Percentiles rank a stretch among this genome's conserved stretches.
Conservation (phyloP, 768 basidiomycete species). For the Termitomyces titanicus region DNA sequence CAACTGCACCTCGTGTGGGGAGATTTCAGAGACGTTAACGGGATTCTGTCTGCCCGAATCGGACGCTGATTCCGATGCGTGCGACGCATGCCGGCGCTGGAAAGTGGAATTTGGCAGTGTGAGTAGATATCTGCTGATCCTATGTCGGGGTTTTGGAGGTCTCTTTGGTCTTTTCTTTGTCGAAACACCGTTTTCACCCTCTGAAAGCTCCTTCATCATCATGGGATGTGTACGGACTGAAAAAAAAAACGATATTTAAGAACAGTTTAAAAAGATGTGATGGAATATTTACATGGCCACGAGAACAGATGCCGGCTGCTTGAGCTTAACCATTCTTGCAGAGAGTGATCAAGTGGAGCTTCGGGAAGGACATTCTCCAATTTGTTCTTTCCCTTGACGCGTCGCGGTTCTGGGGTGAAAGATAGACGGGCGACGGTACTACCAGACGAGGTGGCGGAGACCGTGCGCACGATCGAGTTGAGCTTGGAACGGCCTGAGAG, state of each 20-base stretch:
- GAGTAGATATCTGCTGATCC: not conserved
- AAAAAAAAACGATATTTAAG: too few species aligned
- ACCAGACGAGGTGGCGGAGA: slow-evolving; percentile 21
- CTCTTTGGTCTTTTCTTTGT: slow-evolving; percentile 5
- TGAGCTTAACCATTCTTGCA: slow-evolving; percentile 45
- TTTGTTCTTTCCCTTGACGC: slow-evolving; percentile 52
- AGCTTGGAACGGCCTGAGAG: slow-evolving; percentile 31
- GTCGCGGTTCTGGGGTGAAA: slow-evolving; percentile 51
- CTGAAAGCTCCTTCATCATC: slow-evolving; percentile 31
- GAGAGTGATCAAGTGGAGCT: slow-evolving; percentile 27
- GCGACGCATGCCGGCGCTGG: slow-evolving; percentile 23
- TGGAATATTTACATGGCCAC: slow-evolving; percentile 33
- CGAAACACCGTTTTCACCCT: slow-evolving; percentile 4
- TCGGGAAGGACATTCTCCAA: slow-evolving; percentile 22
- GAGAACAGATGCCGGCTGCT: slow-evolving; percentile 41
- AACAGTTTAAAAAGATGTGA: not conserved
- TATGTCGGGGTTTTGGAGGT: not conserved
- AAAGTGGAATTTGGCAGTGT: not conserved
- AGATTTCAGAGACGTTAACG: not conserved
- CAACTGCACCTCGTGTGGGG: not conserved
- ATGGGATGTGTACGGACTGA: slow-evolving; percentile 31
- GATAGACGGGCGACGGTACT: slow-evolving; percentile 43
- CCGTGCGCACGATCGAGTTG: slow-evolving; percentile 13
- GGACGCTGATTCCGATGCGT: not conserved
- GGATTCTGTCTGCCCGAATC: not conserved